Base-by-base conservation (phyloP, 1,284 basidiomycete species). In the Fomitopsis betulina region DNA sequence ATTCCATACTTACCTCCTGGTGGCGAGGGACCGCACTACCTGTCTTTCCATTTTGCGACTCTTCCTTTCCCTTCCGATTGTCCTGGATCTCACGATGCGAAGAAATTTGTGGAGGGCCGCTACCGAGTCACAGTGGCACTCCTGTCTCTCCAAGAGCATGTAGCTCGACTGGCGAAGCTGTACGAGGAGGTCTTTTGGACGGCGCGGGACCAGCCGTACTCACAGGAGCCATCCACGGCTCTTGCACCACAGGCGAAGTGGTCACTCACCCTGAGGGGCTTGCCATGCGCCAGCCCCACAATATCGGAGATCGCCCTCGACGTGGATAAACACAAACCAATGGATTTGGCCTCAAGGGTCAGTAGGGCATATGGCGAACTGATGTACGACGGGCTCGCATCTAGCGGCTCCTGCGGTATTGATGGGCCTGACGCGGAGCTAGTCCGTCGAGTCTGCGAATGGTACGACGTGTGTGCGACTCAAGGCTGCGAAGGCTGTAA, bases 121-220 rank as follows among this genome's bases (percentile, higher is more conserved):
- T 54, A 54, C 25, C 53, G 53, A 23, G 53, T 54, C 15, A 38
- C 53, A 7, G 12, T 54, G 15, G 53, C 53, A 19, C 38, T 54
- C 3, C 38, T 54, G 6, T 39, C 37, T 13, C 1, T 54, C 1
- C 53, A 54, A 39, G 37, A 54, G n/a, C 53, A 54, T 23, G 19
- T 40, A 21, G 8, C 8, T 9, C 35, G 53, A 4, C 21, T 52
- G 21, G 33, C 50, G 1, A 12, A 32, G 3, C 50, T 52, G 10
- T 52, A 21, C 17, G 8, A 54, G 21, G 53, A 23, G 25, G 27
- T 8, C 27, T 30, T 8, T 30, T 30, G 27, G 27, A 8, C 27
- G 27, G 27, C 27, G 27, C 8, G 27, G 27, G 27, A 30, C 27
- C 27, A 30, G 27, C 27, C 27, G 8, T 30, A 30, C 27, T 30